These are phyloP conservation scores for Pseudogymnoascus sp. DNA, from an alignment of 2,329 filamentous ascomycete genomes.

Conservation along the genomic window DNA sequence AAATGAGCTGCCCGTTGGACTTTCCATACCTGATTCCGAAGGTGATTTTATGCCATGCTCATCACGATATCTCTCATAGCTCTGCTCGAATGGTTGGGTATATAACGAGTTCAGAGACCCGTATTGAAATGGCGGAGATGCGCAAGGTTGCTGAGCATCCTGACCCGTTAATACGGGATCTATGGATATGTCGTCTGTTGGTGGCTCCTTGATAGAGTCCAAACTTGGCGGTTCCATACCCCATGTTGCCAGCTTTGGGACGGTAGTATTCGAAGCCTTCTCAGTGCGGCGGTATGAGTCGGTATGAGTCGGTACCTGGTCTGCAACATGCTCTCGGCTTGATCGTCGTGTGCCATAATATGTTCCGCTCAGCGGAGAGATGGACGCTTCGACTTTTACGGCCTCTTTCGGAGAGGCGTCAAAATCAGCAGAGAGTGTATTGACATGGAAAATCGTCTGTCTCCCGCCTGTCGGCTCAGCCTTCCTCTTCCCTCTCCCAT, in stretches of 20 bases:
- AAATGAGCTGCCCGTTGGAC: slow-evolving; percentile 19
- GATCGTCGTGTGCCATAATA: background rate
- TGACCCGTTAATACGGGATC: slow-evolving; percentile 20
- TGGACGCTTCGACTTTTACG: background rate
- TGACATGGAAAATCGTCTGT: slow-evolving; percentile 2
- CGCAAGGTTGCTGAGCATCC: slow-evolving; percentile 1
- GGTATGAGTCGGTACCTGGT: background rate
- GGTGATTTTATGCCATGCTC: slow-evolving; percentile 22
- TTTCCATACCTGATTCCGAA: slow-evolving; percentile 23
- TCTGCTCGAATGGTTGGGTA: slow-evolving; percentile 20
- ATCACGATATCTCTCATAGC: slow-evolving; percentile 23
- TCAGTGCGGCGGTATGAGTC: background rate
- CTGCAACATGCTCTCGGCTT: background rate
- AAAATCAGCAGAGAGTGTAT: background rate
- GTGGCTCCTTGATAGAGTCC: background rate
- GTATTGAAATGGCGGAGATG: slow-evolving; percentile 15
- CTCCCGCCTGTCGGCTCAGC: slow-evolving; percentile 30
- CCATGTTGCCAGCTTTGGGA: slow-evolving; percentile 1
- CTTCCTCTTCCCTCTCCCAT: slow-evolving; percentile 60
- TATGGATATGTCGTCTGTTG: slow-evolving; percentile 14
- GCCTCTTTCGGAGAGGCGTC: background rate
- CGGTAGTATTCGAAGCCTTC: background rate
- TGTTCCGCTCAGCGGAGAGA: background rate
- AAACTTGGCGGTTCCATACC: background rate
- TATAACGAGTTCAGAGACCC: background rate